These are phyloP conservation scores for Carex scoparia DNA, from an alignment of 176 grass and related monocot genomes.

Conservation along the genomic window DNA sequence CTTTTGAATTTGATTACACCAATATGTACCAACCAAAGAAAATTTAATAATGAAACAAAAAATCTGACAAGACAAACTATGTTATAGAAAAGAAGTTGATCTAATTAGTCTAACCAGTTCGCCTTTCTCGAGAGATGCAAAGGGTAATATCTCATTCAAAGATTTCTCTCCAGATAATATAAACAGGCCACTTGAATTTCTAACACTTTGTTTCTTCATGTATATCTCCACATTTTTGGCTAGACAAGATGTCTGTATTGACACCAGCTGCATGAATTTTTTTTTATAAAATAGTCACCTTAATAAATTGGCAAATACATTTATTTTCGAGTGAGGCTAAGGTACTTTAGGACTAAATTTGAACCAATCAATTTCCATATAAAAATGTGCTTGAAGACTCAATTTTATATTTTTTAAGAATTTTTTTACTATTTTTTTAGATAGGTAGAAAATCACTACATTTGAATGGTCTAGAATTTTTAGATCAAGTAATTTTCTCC, in stretches of 20 bases:
- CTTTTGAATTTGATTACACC: no score
- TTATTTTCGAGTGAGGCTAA: background rate
- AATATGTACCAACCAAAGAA: background rate
- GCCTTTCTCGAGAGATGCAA: background rate
- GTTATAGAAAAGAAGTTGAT: background rate
- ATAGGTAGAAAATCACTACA: no score
- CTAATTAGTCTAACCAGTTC: background rate
- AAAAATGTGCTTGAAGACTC: no score
- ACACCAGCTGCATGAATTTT: background rate
- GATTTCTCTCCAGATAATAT: background rate
- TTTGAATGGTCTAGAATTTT: no score
- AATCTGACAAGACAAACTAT: background rate
- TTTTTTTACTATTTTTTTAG: no score
- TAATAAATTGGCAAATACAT: background rate
- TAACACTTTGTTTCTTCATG: background rate
- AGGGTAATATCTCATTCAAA: background rate
- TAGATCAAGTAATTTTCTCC: no score
- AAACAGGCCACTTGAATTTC: background rate
- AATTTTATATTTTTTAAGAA: no score
- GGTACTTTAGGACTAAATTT: no score
- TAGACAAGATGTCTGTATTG: background rate
- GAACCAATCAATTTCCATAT: no score
- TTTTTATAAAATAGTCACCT: background rate
- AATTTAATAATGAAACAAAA: background rate
- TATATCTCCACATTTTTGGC: slow-evolving; percentile 15